These are phyloP conservation scores for Pterocarpus macrocarpus DNA, from an alignment of 306 rosid species.

Conservation along the genomic window DNA sequence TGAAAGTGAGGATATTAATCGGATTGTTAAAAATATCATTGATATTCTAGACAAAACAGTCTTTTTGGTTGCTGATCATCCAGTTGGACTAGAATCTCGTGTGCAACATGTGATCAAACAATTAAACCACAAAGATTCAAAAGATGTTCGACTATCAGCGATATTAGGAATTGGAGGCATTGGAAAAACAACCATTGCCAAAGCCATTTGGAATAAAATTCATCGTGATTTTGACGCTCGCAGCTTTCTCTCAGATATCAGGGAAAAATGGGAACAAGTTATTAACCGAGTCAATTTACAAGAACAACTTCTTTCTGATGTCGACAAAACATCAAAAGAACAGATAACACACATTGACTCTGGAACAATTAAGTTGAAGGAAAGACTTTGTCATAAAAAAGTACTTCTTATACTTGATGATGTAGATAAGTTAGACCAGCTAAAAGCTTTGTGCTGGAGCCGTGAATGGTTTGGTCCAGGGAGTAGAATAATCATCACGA, in stretches of 20 bases:
- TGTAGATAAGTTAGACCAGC: slow-evolving; percentile 14
- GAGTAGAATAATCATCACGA: slow-evolving; percentile 38
- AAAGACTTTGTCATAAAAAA: neutral
- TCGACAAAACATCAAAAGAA: neutral
- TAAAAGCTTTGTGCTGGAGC: slow-evolving; percentile 34
- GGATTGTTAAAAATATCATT: neutral
- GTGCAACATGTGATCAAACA: neutral
- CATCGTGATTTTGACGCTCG: neutral
- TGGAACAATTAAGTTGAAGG: neutral
- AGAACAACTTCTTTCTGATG: neutral
- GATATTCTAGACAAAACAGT: neutral
- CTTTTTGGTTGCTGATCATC: neutral
- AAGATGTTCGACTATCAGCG: neutral
- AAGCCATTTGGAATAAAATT: slow-evolving; percentile 22
- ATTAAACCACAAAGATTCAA: neutral
- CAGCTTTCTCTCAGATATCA: slow-evolving; percentile 16
- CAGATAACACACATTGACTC: slow-evolving; percentile 6
- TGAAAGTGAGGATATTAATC: neutral
- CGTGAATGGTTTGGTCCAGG: slow-evolving; percentile 29
- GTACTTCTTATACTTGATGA: slow-evolving; percentile 39
- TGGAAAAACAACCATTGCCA: slow-evolving; percentile 40
- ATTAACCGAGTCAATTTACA: slow-evolving; percentile 9
- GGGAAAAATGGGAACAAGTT: slow-evolving; percentile 22
- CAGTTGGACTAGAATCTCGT: neutral
- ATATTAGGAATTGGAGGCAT: slow-evolving; percentile 24